Conservation (phyloP, 805 yeast species). For the Zygoascus ofunaensis region DNA sequence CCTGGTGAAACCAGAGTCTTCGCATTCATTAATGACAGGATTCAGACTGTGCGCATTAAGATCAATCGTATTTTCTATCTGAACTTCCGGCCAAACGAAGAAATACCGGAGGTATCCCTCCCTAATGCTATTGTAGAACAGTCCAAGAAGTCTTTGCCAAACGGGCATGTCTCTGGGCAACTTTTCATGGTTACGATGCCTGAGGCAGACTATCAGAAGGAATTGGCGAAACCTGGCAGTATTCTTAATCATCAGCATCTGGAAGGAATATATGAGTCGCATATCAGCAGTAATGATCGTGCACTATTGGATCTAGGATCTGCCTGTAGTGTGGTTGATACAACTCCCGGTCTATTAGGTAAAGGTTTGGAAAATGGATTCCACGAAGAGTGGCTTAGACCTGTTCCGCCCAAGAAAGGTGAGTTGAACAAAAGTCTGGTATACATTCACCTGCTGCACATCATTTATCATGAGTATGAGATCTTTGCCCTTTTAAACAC, state of each 20-base stretch:
- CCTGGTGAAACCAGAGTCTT: conserved; percentile 76
- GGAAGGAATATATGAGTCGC: conserved; percentile 67
- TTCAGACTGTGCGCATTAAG: conserved; percentile 64
- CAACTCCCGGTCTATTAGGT: conserved; percentile 74
- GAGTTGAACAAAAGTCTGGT: conserved; percentile 31
- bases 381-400: conserved; percentile 41
- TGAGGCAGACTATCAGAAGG: conserved; percentile 51
- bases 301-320: conserved; percentile 74
- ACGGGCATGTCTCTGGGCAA: conserved; percentile 42
- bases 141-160: conserved; percentile 58
- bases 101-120: conserved; percentile 32
- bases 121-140: conserved; percentile 46
- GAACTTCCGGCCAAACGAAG: conserved; percentile 43
- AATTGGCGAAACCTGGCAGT: conserved; percentile 48
- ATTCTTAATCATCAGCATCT: conserved; percentile 53
- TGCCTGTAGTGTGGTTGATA: conserved; percentile 57
- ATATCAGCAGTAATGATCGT: conserved; percentile 57
- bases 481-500: conserved; percentile 59
- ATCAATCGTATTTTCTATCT: conserved; percentile 68
- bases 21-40: conserved; percentile 57
- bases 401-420: conserved; percentile 37
- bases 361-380: conserved; percentile 82
- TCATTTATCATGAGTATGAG: conserved; percentile 66
- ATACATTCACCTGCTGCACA: conserved; percentile 57
- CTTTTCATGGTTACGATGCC: conserved; percentile 61